A percentile compares a stretch with the other conserved stretches of the same genome.
Conservation (phyloP, 2,329 filamentous ascomycete genomes). For the Beauveria asiatica region DNA sequence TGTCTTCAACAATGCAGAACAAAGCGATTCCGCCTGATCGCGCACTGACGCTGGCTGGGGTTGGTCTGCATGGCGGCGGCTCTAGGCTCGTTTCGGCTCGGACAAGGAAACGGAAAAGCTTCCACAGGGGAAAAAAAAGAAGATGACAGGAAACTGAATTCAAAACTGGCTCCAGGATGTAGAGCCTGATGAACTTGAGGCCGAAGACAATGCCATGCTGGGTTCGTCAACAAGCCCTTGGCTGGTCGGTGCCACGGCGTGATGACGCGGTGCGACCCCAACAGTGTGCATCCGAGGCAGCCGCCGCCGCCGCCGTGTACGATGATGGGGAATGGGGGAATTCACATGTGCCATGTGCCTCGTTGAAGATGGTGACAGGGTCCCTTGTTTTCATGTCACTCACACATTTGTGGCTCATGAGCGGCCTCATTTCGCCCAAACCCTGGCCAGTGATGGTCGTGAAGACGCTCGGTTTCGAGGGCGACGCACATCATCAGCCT, state of each 20-base stretch:
- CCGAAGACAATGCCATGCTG: too few species aligned
- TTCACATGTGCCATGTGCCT: not conserved
- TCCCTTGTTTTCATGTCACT: not conserved
- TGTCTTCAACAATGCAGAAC: not conserved
- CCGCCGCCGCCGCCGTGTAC: not conserved
- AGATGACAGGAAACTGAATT: too few species aligned
- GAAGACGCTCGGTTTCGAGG: not conserved
- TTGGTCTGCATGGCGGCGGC: too few species aligned
- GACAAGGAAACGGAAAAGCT: not conserved
- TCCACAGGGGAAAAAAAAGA: not conserved
- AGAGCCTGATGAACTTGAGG: too few species aligned
- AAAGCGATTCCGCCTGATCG: not conserved
- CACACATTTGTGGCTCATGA: not conserved
- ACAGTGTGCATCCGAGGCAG: not conserved
- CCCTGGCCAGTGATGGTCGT: not conserved
- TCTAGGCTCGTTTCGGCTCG: not conserved
- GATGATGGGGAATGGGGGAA: not conserved
- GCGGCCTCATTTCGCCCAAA: not conserved
- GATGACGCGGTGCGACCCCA: not conserved
- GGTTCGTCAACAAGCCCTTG: not conserved
- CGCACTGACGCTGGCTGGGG: not conserved
- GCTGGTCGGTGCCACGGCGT: not conserved
- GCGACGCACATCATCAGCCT: not conserved
- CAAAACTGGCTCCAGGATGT: too few species aligned
- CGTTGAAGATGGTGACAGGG: too few species aligned